Conservation (phyloP, 495 filamentous ascomycete species). For the Penicillium desertorum region DNA sequence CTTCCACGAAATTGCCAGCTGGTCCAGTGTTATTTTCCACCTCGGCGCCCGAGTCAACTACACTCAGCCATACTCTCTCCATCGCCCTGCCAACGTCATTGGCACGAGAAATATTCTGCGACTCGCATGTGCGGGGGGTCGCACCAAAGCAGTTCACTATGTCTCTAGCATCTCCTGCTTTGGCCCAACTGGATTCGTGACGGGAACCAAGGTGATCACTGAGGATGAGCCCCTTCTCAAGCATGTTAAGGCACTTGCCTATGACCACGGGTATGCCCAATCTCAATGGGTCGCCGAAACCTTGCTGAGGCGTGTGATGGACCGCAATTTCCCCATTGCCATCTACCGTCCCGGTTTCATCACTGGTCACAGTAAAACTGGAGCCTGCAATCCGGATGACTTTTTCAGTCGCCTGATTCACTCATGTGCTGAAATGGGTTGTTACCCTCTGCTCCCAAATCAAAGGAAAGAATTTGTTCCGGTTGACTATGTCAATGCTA, state of each 20-base stretch:
- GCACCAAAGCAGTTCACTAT: constrained; percentile 16
- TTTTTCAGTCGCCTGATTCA: constrained; percentile 24
- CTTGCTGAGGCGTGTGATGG: constrained; percentile 18
- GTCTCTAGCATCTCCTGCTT: constrained; percentile 21
- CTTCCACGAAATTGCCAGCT: constrained; percentile 20
- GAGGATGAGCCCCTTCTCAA: too few relatives aligned
- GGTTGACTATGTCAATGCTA: constrained; percentile 19
- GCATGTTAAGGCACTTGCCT: too few relatives aligned
- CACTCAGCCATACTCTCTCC: constrained; percentile 21
- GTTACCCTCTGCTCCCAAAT: constrained; percentile 18
- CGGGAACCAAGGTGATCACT: too few relatives aligned
- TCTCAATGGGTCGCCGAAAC: constrained; percentile 28
- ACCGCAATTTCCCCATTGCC: constrained; percentile 18
- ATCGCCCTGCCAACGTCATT: constrained; percentile 19
- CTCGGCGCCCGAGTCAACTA: constrained; percentile 23
- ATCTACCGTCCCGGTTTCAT: constrained; percentile 29
- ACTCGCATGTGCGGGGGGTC: too few relatives aligned
- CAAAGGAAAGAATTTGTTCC: constrained; percentile 26
- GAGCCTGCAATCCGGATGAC: constrained; percentile 22
- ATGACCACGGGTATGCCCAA: constrained; percentile 29
- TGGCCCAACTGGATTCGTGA: constrained; percentile 17
- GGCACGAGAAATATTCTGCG: constrained; percentile 10
- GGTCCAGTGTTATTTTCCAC: constrained; percentile 25
- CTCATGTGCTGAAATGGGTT: constrained; percentile 14
- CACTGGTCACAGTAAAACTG: constrained; percentile 19